A percentile compares a stretch with the other conserved stretches of the same genome.
Conservation (phyloP, 495 filamentous ascomycete genomes). For the Penicillium cosmopolitanum region DNA sequence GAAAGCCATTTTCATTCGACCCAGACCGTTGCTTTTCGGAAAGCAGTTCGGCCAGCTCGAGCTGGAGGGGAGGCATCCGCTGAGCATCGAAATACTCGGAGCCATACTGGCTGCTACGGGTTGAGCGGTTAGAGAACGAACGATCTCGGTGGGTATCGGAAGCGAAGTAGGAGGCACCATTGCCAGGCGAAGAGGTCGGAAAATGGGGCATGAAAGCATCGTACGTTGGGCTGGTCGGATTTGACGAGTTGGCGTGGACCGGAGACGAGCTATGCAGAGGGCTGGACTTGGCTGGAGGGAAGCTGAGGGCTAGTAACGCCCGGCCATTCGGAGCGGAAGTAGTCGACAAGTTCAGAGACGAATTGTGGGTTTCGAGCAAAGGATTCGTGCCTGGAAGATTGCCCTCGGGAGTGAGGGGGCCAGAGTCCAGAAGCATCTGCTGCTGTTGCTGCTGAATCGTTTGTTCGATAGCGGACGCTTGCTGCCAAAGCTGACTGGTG, state of each 20-base stretch:
- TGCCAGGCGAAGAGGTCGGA: constrained; percentile 40
- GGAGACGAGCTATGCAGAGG: constrained; percentile 47
- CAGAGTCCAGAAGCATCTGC: constrained; percentile 48
- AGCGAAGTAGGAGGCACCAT: constrained; percentile 38
- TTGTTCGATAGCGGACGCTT: constrained; percentile 51
- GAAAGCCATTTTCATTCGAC: constrained; percentile 38
- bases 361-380: constrained; percentile 33
- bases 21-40: constrained; percentile 37
- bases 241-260: constrained; percentile 37
- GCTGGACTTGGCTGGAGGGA: constrained; percentile 44
- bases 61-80: constrained; percentile 38
- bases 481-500: constrained; percentile 53
- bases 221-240: constrained; percentile 45
- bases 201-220: constrained; percentile 42
- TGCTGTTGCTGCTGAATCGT: constrained; percentile 51
- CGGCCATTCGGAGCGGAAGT: constrained; percentile 38
- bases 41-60: constrained; percentile 41
- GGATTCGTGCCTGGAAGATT: constrained; percentile 52
- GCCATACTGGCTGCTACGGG: constrained; percentile 46
- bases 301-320: constrained; percentile 45
- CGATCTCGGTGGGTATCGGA: constrained; percentile 46
- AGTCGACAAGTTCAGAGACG: constrained; percentile 31
- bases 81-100: constrained; percentile 44
- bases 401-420: constrained; percentile 52
- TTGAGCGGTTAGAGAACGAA: constrained; percentile 53